Conservation (phyloP, 1,139 yeast genomes). For the Suhomyces terraborum region DNA sequence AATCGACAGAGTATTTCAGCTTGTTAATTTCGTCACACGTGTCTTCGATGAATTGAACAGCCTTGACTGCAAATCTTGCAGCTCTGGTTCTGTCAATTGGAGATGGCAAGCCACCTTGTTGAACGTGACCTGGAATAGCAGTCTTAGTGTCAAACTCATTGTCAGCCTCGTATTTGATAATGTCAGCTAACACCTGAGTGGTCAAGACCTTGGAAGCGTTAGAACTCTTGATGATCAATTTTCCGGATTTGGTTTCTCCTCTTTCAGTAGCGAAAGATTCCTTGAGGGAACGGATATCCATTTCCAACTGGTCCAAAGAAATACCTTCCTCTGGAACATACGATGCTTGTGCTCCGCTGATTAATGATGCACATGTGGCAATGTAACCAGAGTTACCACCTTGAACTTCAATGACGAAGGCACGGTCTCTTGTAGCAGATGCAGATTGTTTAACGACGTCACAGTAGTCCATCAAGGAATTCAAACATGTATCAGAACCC, state of each 20-base stretch:
- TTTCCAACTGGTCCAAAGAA: slow-evolving; percentile 66
- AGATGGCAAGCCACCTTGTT: slow-evolving; percentile 80
- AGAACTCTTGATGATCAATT: slow-evolving; percentile 66
- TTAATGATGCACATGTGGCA: slow-evolving; percentile 85
- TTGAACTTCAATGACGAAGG: slow-evolving; percentile 94
- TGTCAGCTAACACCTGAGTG: slow-evolving; percentile 66
- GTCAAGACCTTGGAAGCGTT: slow-evolving; percentile 70
- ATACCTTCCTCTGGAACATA: slow-evolving; percentile 92
- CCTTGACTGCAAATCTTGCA: slow-evolving; percentile 66
- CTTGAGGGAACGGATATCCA: slow-evolving; percentile 71
- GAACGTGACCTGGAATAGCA: slow-evolving; percentile 83
- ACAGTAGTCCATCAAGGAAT: slow-evolving; percentile 86
- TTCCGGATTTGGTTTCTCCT: slow-evolving; percentile 82
- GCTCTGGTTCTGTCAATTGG: slow-evolving; percentile 77
- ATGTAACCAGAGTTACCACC: slow-evolving; percentile 96
- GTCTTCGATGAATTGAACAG: slow-evolving; percentile 68
- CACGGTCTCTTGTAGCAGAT: slow-evolving; percentile 90
- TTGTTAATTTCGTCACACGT: slow-evolving; percentile 25
- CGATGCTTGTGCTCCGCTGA: slow-evolving; percentile 90
- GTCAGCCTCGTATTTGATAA: slow-evolving; percentile 64
- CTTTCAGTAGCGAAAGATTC: slow-evolving; percentile 70
- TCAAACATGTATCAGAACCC: slow-evolving; percentile 93
- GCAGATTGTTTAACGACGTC: slow-evolving; percentile 96
- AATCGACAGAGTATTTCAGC: slow-evolving; percentile 34
- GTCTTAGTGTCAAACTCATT: slow-evolving; percentile 75